A percentile compares a stretch with the other conserved stretches of the same genome.
phyloP scores from a whole-genome alignment of 2,329 filamentous ascomycete species.

The Exophiala sp. region DNA sequence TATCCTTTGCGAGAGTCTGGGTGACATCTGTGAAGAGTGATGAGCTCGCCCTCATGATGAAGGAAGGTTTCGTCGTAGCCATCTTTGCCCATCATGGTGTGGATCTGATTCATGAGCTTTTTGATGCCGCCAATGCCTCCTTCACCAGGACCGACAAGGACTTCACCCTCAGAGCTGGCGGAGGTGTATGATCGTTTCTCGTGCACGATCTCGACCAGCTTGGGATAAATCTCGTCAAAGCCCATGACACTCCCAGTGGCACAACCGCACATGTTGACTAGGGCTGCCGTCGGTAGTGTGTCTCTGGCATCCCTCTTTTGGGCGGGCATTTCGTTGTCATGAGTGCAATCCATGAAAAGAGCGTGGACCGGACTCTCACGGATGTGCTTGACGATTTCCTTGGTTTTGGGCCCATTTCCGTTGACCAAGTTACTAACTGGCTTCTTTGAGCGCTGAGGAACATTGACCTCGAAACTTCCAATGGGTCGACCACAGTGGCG shows the following conservation, averaged over 20 bases:
- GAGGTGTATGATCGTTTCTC: slow-evolving; percentile 83
- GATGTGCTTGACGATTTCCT: slow-evolving; percentile 73
- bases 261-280: slow-evolving; percentile 94
- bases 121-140: slow-evolving; percentile 87
- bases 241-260: slow-evolving; percentile 96
- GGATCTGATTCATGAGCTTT: slow-evolving; percentile 90
- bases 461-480: slow-evolving; percentile 91
- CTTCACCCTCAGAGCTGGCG: slow-evolving; percentile 60
- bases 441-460: slow-evolving; percentile 35
- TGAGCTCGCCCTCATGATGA: slow-evolving; percentile 92
- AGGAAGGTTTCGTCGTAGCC: slow-evolving; percentile 94
- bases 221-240: slow-evolving; percentile 94
- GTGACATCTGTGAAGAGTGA: slow-evolving; percentile 93
- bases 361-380: slow-evolving; percentile 87
- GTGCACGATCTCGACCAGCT: slow-evolving; percentile 85
- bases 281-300: slow-evolving; percentile 86
- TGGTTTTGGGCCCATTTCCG: slow-evolving; percentile 28
- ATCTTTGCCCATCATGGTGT: slow-evolving; percentile 91
- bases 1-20: slow-evolving; percentile 89
- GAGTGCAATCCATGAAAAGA: slow-evolving; percentile 98
- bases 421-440: slow-evolving; percentile 31
- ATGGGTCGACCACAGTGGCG: slow-evolving; percentile 90
- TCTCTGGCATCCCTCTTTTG: slow-evolving; percentile 94
- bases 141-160: slow-evolving; percentile 67
- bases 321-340: slow-evolving; percentile 94